Percentiles rank a stretch among this genome's conserved stretches.
Evolutionary conservation across 2,329 filamentous ascomycete genomes (phyloP).

Genomic region (Aspergillus cejpii): DNA sequence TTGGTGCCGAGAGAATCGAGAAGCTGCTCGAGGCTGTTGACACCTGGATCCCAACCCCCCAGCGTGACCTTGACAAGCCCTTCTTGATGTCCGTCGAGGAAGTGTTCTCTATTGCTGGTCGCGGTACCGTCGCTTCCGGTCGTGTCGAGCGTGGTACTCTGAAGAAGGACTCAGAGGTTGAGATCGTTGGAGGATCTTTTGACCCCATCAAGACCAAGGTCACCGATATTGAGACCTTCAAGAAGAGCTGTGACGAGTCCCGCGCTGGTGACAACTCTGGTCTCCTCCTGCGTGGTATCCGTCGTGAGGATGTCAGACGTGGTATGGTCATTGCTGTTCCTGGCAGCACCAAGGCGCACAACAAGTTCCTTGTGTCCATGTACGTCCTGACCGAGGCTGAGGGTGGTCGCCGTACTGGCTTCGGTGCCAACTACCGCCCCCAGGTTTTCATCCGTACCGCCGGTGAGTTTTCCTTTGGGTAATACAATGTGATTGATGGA

Average conservation of each 20-base stretch:
- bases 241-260: conserved; percentile 97
- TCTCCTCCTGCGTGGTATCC: conserved; percentile 88
- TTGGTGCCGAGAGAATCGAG: conserved; percentile 81
- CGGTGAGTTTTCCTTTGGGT: conserved; percentile 50
- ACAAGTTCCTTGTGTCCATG: conserved; percentile 88
- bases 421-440: conserved; percentile 92
- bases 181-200: conserved; percentile 81
- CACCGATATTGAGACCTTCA: conserved; percentile 99
- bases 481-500: conserved; percentile 15
- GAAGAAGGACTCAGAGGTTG: conserved; percentile 90
- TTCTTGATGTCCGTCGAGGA: conserved; percentile 99
- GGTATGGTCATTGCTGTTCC: conserved; percentile 91
- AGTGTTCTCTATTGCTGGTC: conserved; percentile 81
- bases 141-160: conserved; percentile 93
- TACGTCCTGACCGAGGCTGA: conserved; percentile 98
- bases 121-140: conserved; percentile 93
- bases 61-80: conserved; percentile 92
- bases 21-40: conserved; percentile 87
- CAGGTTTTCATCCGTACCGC: conserved; percentile 95
- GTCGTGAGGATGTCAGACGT: conserved; percentile 87
- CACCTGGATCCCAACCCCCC: conserved; percentile 89
- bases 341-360: conserved; percentile 75
- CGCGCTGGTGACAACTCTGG: conserved; percentile 97
- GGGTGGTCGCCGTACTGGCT: conserved; percentile 93
- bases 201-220: conserved; percentile 95